Base-by-base conservation (phyloP, 2,329 filamentous ascomycete genomes). In the Colletotrichum melonis region DNA sequence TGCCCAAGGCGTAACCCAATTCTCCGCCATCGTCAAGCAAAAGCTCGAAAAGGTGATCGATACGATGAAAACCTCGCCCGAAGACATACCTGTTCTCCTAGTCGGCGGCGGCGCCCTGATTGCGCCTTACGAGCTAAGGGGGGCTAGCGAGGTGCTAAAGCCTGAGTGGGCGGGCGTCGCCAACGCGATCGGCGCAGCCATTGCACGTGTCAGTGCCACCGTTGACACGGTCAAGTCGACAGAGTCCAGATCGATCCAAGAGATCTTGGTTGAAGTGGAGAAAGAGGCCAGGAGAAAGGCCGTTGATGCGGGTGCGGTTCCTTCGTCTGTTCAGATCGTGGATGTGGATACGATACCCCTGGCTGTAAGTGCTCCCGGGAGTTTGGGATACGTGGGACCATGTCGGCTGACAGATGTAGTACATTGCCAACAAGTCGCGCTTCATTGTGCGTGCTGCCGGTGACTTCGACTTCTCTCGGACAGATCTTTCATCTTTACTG, bases 101-200 rank as follows among this genome's bases (percentile, higher is more conserved):
- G 91, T 92, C 0, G 91, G 91, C 12, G 91, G 91, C 0, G 91
- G 91, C 5, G 89, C 90, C 1, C 82, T 92, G 9, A 86, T 92
- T 63, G 87, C 88, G 0, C 89, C 89, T 0, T 83, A 88, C 54
- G 79, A 85, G 24, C 81, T 92, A 1, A 80, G 82, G 30, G 90
- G 90, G 1, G 90, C 89, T 14, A 89, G 87, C 75, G 83, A 81
- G 38, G 88, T 92, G 1, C 80, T 90, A 56, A 90, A 88, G 75
- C 89, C 89, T 0, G 81, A 85, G 55, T 90, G 85, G 84, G 87
- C 88, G 1, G 86, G 86, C 5, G 88, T 92, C 1, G 90, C 91
- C 16, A 92, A 92, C 76, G 91, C 91, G 0, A 90, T 92, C 19
- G 90, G 91, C 3, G 90, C 90, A 11, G 90, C 90, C 0, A 90